Conservation (phyloP, 208 protist genomes). For the Crithidia fasciculata region DNA sequence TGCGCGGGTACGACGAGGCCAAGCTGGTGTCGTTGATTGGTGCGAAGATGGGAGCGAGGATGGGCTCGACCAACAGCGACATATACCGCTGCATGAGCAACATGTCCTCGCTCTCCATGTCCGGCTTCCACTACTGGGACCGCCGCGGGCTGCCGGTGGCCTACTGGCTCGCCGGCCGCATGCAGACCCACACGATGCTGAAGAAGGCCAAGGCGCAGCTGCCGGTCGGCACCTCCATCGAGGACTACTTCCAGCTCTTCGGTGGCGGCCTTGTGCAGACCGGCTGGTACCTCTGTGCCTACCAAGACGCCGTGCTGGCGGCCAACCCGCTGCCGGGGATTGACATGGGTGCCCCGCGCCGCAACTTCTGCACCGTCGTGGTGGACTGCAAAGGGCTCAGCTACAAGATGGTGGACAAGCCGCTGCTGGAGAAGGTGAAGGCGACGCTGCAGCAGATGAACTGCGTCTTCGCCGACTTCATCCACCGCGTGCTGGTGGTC, state of each 20-base stretch:
- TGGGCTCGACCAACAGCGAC: constrained; percentile 8
- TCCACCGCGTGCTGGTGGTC: constrained; percentile 64
- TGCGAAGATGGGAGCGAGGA: not conserved
- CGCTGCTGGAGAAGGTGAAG: constrained; percentile 60
- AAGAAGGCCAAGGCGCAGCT: constrained; percentile 43
- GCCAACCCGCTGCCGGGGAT: constrained; percentile 37
- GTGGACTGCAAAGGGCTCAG: constrained; percentile 57
- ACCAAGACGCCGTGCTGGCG: constrained; percentile 43
- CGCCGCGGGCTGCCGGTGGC: constrained; percentile 52
- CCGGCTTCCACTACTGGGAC: constrained; percentile 66
- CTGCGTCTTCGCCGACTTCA: constrained; percentile 53
- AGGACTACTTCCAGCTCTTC: constrained; percentile 42
- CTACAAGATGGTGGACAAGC: constrained; percentile 69
- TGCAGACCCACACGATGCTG: constrained; percentile 41
- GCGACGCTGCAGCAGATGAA: constrained; percentile 43
- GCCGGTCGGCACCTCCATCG: constrained; percentile 38
- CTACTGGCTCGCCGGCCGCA: constrained; percentile 47
- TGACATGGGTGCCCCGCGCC: constrained; percentile 34
- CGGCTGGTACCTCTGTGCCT: constrained; percentile 46
- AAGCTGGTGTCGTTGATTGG: constrained; percentile 21
- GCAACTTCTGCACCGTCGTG: constrained; percentile 56
- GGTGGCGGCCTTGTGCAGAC: constrained; percentile 39
- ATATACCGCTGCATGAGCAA: constrained; percentile 44
- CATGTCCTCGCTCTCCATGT: constrained; percentile 35
- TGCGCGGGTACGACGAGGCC: constrained; percentile 66